phyloP scores from a whole-genome alignment of 495 filamentous ascomycete genomes.

The Neurospora sp. region DNA sequence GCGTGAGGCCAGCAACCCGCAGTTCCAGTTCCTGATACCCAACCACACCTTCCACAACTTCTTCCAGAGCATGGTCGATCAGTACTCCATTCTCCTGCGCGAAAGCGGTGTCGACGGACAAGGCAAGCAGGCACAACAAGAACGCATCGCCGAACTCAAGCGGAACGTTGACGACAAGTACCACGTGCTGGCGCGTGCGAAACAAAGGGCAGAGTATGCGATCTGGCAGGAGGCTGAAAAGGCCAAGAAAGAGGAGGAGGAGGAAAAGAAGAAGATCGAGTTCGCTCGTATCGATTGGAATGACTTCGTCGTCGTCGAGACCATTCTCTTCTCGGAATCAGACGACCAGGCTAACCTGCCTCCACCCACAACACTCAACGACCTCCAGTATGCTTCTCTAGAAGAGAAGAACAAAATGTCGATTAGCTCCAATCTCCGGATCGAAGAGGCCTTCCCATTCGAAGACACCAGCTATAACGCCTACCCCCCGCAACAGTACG shows the following conservation, averaged over 20 bases:
- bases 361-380: slow-evolving; percentile 76
- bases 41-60: slow-evolving; percentile 94
- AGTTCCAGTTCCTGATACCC: slow-evolving; percentile 94
- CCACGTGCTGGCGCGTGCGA: slow-evolving; percentile 68
- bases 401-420: slow-evolving; percentile 91
- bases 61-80: slow-evolving; percentile 83
- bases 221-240: slow-evolving; percentile 80
- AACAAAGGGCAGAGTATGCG: slow-evolving; percentile 75
- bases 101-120: slow-evolving; percentile 59
- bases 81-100: slow-evolving; percentile 77
- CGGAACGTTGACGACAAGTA: slow-evolving; percentile 71
- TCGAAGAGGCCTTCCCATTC: slow-evolving; percentile 91
- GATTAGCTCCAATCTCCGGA: slow-evolving; percentile 66
- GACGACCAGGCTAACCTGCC: slow-evolving; percentile 83
- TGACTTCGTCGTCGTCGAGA: slow-evolving; percentile 93
- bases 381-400: slow-evolving; percentile 85
- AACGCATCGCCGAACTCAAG: slow-evolving; percentile 63
- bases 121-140: slow-evolving; percentile 53
- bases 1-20: slow-evolving; percentile 80
- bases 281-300: slow-evolving; percentile 97
- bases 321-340: slow-evolving; percentile 81
- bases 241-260: slow-evolving; percentile 77
- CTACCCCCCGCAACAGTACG: slow-evolving; percentile 20
- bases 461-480: slow-evolving; percentile 44
- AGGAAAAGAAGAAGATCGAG: slow-evolving; percentile 71